phyloP scores from a whole-genome alignment of 495 filamentous ascomycete genomes.

The Glutinoglossum americanum region DNA sequence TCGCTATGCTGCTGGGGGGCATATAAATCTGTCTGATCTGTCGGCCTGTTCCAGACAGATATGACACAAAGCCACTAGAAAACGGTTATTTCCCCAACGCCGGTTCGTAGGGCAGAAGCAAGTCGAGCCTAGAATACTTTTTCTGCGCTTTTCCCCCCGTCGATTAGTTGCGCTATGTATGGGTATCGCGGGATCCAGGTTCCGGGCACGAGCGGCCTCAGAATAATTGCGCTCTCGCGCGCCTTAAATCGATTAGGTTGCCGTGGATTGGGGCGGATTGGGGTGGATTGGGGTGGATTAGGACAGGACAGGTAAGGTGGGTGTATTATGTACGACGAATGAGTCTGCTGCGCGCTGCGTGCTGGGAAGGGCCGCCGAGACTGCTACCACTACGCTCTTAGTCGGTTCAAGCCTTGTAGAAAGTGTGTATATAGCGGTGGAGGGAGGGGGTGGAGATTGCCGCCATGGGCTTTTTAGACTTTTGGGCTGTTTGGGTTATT shows the following conservation, averaged over 20 bases:
- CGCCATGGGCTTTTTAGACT: not conserved
- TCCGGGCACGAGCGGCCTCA: not conserved
- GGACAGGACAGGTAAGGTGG: not conserved
- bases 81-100: not conserved
- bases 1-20: too few relatives aligned
- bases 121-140: not conserved
- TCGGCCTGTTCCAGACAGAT: too few relatives aligned
- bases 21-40: too few relatives aligned
- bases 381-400: too few relatives aligned
- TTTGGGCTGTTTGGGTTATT: not conserved
- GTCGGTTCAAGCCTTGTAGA: not conserved
- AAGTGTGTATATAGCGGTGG: too few relatives aligned
- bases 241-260: not conserved
- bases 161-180: not conserved
- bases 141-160: not conserved
- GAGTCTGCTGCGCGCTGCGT: too few relatives aligned
- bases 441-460: too few relatives aligned
- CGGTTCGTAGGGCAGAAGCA: not conserved
- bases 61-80: not conserved
- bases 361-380: not conserved
- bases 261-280: not conserved
- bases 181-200: not conserved
- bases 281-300: not conserved
- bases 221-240: not conserved
- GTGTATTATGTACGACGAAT: not conserved